Evolutionary conservation across 371 early-diverging fungal species (phyloP).

Genomic region (Hamiltosporidium tvaerminnensis): DNA sequence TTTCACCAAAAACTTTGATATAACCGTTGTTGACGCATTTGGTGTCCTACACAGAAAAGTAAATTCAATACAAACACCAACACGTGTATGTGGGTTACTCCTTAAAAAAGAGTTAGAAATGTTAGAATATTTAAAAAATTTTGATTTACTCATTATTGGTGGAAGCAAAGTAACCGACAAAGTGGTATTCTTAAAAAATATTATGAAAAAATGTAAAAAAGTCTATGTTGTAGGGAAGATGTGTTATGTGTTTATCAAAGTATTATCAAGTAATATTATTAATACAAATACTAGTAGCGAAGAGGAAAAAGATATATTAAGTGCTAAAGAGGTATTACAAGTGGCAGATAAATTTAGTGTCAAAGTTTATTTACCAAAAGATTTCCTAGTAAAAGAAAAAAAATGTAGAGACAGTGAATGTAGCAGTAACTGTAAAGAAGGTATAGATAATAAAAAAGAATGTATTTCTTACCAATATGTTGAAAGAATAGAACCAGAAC

Average conservation of each 20-base stretch:
- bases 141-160: constrained; percentile 43
- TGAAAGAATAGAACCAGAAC: too few relatives aligned
- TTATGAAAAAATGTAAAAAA: constrained; percentile 10
- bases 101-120: constrained; percentile 32
- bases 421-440: too few relatives aligned
- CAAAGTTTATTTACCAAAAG: constrained; percentile 15
- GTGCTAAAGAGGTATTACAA: constrained; percentile 1
- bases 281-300: constrained; percentile 7
- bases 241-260: constrained; percentile 1
- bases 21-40: constrained; percentile 42
- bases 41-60: constrained; percentile 32
- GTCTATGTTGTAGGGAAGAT: constrained; percentile 35
- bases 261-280: constrained; percentile 10
- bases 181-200: constrained; percentile 21
- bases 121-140: constrained; percentile 7
- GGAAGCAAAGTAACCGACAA: constrained; percentile 46
- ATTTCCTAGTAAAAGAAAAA: constrained; percentile 5
- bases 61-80: constrained; percentile 24
- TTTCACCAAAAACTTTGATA: constrained; percentile 30
- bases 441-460: too few relatives aligned
- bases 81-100: constrained; percentile 20
- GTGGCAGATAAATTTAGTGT: neutral
- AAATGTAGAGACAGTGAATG: neutral
- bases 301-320: constrained; percentile 7
- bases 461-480: too few relatives aligned